Evolutionary conservation across 768 basidiomycete genomes (phyloP), one percentile per base, ranked within the genome.

Genomic region (Trametes cubensis): DNA sequence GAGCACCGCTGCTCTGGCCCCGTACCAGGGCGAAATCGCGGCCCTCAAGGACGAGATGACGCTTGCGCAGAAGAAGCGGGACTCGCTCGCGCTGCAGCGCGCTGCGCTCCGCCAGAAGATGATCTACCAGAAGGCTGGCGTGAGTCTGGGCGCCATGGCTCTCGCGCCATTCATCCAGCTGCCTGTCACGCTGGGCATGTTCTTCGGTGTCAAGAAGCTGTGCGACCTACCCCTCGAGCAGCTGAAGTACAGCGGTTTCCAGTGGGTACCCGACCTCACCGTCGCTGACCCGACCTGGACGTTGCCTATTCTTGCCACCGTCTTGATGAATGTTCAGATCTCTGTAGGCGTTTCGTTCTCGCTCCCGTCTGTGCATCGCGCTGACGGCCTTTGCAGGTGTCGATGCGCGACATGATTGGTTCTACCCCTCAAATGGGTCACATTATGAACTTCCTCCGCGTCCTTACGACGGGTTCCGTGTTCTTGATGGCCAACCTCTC

Each of bases 171-270:
- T 94, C 57, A 67, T 88, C 0, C 94, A 96, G 73, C 71, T 94
- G 21, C 86, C 92, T 1, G 78, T 94, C 45, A 87, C 89, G 48
- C 75, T 97, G 34, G 86, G 88, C 15, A 76, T 92, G 77, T 98
- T 98, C 81, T 88, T 94, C 66, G 92, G 84, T 18, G 72, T 96
- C 58, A 85, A 85, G 74, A 78, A 77, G 49, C 81, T 98, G 79
- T 87, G 88, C 67, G 77, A 80, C 51, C 72, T 87, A 47, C 92
- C 92, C 0, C 73, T 97, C 20, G 80, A 80, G 55, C 93, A 94
- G 76, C 72, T 98, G 69, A 81, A 83, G 65, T 77, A 86, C 63
- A 94, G 92, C 60, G 94, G 95, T 0, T 72, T 94, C 30, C 78
- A 74, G 47, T 85, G 87, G 76, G 72, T 95, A 41, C 85, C 86